Base-by-base conservation (phyloP, 768 basidiomycete genomes). In the Ephemerocybe angulata region DNA sequence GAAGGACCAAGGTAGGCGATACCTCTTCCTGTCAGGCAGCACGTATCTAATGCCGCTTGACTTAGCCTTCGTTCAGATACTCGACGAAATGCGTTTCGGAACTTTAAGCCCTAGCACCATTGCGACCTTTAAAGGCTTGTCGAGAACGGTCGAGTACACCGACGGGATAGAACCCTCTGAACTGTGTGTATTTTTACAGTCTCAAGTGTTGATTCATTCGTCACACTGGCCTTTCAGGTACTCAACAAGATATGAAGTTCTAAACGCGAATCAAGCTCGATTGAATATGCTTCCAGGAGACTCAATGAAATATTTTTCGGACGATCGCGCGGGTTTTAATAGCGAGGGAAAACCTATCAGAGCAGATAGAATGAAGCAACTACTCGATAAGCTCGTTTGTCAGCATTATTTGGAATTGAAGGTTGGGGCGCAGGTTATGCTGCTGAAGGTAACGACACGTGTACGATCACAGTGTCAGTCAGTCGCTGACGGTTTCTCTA, bases 31-130 rank as follows among this genome's bases (percentile, higher is more conserved):
- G 24, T 31, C 4, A 12, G 12, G n/a, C 3, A 30, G 0, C 24
- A 17, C 3, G 30, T 35, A 33, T 51, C 31, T 19, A 22, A 41
- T 5, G 21, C 15, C 7, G 12, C 28, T 3, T 28, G 49, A 25
- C 55, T 55, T 25, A 80, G 84, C 63, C 21, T 94, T 97, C 63
- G 81, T 93, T 53, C 80, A 90, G 61, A 90, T 96, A 83, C 74
- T 97, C 40, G 95, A 95, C 63, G 79, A 83, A 50, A 88, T 96
- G 86, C 84, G 94, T 19, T 86, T 87, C 61, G 94, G 94, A 1
- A 69, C 68, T 38, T 66, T 92, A 42, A 72, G 78, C 21, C 52
- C 70, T 1, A 65, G 69, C 4, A 78, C 78, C 2, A 67, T 75
- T 3, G 59, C 61, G 10, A 72, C 74, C 3, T 92, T 97, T 70